Percentiles rank a stretch among this genome's conserved stretches.
phyloP scores from a whole-genome alignment of 805 yeast species.

The Saturnispora ahearnii region DNA sequence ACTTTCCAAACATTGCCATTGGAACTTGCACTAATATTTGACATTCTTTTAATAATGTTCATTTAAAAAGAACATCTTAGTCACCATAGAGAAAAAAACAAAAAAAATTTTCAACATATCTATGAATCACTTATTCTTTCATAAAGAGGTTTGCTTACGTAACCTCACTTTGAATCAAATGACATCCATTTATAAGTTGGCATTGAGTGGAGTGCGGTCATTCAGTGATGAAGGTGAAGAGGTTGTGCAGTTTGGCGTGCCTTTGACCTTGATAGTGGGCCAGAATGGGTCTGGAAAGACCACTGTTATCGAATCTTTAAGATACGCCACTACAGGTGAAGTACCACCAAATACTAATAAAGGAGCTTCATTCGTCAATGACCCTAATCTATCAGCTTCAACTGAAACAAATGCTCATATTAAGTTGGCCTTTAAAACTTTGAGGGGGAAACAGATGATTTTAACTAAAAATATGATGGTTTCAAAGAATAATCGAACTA shows the following conservation, averaged over 20 bases:
- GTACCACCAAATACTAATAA: slow-evolving; percentile 93
- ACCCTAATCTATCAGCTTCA: slow-evolving; percentile 73
- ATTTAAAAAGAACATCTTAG: neutral
- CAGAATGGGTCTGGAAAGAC: slow-evolving; percentile 96
- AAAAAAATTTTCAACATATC: neutral
- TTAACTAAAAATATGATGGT: slow-evolving; percentile 80
- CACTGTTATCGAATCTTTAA: slow-evolving; percentile 86
- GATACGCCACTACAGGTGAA: slow-evolving; percentile 92
- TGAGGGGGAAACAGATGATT: slow-evolving; percentile 70
- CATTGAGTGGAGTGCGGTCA: slow-evolving; percentile 84
- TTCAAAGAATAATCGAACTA: slow-evolving; percentile 41
- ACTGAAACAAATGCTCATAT: slow-evolving; percentile 82
- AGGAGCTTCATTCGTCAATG: slow-evolving; percentile 85
- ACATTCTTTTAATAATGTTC: slow-evolving; percentile 5
- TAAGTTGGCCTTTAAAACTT: slow-evolving; percentile 71
- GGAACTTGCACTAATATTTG: neutral
- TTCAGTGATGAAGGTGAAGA: slow-evolving; percentile 81
- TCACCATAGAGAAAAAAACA: neutral
- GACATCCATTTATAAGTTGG: slow-evolving; percentile 47
- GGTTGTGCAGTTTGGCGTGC: slow-evolving; percentile 80
- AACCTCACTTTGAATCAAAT: slow-evolving; percentile 9
- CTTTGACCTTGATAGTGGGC: slow-evolving; percentile 90
- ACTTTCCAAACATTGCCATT: slow-evolving; percentile 19
- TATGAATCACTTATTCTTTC: neutral
- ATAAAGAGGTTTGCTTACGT: neutral